A percentile compares a stretch with the other conserved stretches of the same genome.
These are phyloP conservation scores for Didymella keratinophila DNA, from an alignment of 2,329 filamentous ascomycete genomes.

Conservation along the genomic window DNA sequence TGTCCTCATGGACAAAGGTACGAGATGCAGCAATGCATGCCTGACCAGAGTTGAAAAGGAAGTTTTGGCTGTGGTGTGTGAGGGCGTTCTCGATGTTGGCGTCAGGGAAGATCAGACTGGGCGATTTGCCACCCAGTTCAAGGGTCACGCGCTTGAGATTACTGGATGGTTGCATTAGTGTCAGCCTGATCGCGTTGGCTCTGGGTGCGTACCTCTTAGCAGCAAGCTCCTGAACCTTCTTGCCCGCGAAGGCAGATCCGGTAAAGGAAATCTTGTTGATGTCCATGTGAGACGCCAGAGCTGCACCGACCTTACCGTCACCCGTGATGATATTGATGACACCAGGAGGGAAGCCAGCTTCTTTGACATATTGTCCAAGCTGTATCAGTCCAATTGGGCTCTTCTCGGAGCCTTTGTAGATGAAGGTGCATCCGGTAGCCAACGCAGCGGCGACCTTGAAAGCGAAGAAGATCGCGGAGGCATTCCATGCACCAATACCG, in stretches of 20 bases:
- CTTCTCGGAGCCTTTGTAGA: conserved; percentile 44
- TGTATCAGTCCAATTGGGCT: conserved; percentile 34
- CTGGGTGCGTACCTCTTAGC: conserved; percentile 24
- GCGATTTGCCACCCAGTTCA: conserved; percentile 58
- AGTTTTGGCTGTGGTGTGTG: conserved; percentile 34
- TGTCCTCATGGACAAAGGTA: conserved; percentile 40
- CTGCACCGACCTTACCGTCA: conserved; percentile 44
- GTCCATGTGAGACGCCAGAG: conserved; percentile 52
- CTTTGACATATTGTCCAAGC: conserved; percentile 39
- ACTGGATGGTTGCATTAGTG: conserved; percentile 11
- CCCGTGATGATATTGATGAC: conserved; percentile 50
- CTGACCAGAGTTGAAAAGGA: conserved; percentile 40
- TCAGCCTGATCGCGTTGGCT: too few relatives aligned
- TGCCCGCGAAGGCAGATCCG: conserved; percentile 48
- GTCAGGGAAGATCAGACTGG: conserved; percentile 58
- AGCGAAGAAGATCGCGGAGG: conserved; percentile 27
- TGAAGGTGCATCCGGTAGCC: conserved; percentile 44
- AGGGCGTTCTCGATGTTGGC: conserved; percentile 58
- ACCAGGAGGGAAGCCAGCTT: conserved; percentile 50
- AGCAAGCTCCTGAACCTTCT: conserved; percentile 45
- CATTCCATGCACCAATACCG: conserved; percentile 44
- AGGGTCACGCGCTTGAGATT: conserved; percentile 54
- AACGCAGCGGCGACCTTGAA: conserved; percentile 45
- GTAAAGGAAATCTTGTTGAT: conserved; percentile 55
- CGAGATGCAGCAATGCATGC: conserved; percentile 40